Evolutionary conservation across 352 stramenopile species (phyloP).

Genomic region (Pythium guiyangense): DNA sequence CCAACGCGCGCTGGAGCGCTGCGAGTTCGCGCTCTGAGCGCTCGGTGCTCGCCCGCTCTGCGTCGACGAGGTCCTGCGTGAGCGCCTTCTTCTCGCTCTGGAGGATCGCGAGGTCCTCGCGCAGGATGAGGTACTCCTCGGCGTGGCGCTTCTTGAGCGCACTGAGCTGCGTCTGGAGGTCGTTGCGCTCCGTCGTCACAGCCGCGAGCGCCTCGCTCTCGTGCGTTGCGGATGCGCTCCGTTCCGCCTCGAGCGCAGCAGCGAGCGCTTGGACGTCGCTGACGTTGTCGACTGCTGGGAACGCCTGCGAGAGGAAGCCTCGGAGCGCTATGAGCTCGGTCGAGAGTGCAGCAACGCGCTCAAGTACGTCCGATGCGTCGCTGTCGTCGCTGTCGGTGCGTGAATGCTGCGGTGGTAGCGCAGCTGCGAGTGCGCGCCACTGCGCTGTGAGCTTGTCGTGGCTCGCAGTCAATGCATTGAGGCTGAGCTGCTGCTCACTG

Average conservation of each 20-base stretch:
- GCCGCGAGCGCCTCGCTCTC: no score
- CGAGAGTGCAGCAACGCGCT: constrained; percentile 1
- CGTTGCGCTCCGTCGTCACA: constrained; percentile 12
- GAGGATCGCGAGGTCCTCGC: constrained; percentile 26
- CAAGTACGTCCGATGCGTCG: constrained; percentile 2
- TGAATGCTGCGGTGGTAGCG: not conserved
- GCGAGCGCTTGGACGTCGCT: not conserved
- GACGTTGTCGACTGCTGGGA: constrained; percentile 1
- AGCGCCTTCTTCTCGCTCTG: constrained; percentile 29
- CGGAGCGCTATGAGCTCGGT: constrained; percentile 6
- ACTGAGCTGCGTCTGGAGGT: constrained; percentile 17
- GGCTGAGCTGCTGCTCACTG: constrained; percentile 43
- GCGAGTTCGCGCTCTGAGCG: constrained; percentile 35
- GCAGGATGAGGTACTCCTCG: constrained; percentile 19
- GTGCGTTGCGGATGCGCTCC: not conserved
- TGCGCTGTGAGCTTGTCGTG: constrained; percentile 14
- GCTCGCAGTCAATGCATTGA: constrained; percentile 30
- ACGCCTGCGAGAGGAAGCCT: constrained; percentile 3
- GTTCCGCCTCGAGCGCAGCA: constrained; percentile 4
- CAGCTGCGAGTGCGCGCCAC: constrained; percentile 15
- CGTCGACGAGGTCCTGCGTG: constrained; percentile 25
- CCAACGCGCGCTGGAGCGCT: constrained; percentile 21
- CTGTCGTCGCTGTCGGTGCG: constrained; percentile 3
- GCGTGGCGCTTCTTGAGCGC: constrained; percentile 17
- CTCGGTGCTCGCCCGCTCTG: constrained; percentile 28